Evolutionary conservation across 2,329 filamentous ascomycete genomes (phyloP).

Genomic region (Epicoccum nigrum): DNA sequence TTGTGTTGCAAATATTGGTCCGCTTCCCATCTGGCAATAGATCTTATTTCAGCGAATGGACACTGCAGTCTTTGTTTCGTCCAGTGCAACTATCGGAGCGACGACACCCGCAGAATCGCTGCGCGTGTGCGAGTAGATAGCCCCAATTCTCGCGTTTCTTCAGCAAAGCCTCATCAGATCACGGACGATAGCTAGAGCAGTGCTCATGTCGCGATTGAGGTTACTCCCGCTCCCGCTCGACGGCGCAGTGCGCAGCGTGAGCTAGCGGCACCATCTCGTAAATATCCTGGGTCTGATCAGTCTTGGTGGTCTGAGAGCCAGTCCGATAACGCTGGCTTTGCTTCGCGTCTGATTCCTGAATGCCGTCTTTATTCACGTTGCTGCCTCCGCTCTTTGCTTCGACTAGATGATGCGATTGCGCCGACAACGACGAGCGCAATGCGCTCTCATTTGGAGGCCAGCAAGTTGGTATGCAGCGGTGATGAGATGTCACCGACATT

Average conservation of each 20-base stretch:
- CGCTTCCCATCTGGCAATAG: not conserved
- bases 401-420: too few species aligned
- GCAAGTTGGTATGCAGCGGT: too few species aligned
- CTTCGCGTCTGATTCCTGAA: not conserved
- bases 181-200: not conserved
- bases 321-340: not conserved
- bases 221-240: constrained; percentile 41
- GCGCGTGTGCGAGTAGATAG: not conserved
- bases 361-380: not conserved
- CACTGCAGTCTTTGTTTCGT: not conserved
- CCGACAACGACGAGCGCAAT: too few species aligned
- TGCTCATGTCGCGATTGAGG: constrained; percentile 30
- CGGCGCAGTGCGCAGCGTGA: constrained; percentile 28
- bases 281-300: constrained; percentile 40
- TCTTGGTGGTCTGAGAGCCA: constrained; percentile 16
- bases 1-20: not conserved
- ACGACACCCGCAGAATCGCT: not conserved
- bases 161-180: not conserved
- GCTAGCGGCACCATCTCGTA: constrained; percentile 33
- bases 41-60: not conserved
- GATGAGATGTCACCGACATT: too few species aligned
- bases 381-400: too few species aligned
- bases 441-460: too few species aligned
- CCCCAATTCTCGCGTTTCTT: not conserved
- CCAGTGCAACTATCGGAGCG: not conserved